Base-by-base conservation (phyloP, 306 rosid species). In the Ammopiptanthus mongolicus region DNA sequence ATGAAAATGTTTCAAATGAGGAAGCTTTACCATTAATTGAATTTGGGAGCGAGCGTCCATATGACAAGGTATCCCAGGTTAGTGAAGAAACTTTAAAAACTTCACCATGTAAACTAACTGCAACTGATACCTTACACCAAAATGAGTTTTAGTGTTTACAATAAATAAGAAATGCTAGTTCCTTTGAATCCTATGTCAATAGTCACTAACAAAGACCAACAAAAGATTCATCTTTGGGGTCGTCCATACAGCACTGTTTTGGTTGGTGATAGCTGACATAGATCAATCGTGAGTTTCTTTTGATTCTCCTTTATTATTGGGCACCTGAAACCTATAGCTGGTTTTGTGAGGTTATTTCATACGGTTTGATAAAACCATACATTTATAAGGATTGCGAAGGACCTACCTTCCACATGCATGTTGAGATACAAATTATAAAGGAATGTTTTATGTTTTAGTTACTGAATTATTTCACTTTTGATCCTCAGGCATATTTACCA, bases 1-100 rank as follows among this genome's bases (percentile, higher is more conserved):
- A 56, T 28, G 61, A 78, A 11, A 39, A 39, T 51, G 50, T 15
- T 15, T 47, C 69, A 13, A 73, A 58, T 48, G 81, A 74, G 36
- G 84, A 77, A 48, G 81, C 25, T 8, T 23, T 67, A n/a, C 74
- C 68, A 31, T 60, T 74, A 33, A 64, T 71, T 19, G 83, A 67
- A 46, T 21, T 66, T 7, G 67, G 56, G 8, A 79, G 15, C 22
- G 21, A 6, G 3, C 25, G n/a, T 46, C 9, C 3, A 14, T n/a
- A 23, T 44, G 39, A 66, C 73, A 46, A 67, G 42, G 23, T 46
- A 67, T 41, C 55, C 12, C 7, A 44, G 36, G 31, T 23, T 44
- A 44, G 23, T 66, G 37, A 66, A 33, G 67, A 36, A 47, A 67
- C 17, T 47, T 47, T 39, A 22, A 55, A 55, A n/a, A 22, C 73